Conservation (phyloP, 768 basidiomycete species). For the Lactarius quietus region DNA sequence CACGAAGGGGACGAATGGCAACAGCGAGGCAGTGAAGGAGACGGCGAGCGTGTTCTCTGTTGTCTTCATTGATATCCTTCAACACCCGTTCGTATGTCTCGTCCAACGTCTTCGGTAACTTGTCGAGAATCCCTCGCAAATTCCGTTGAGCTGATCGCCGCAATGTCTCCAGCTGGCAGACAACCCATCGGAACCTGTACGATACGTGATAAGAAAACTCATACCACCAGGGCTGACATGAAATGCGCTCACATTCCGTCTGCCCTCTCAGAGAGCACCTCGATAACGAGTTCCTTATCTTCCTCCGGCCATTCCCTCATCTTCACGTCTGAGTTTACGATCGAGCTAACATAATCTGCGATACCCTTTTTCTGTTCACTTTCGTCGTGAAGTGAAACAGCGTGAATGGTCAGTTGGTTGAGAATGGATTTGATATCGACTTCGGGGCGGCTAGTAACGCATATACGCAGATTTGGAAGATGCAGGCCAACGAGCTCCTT, state of each 20-base stretch:
- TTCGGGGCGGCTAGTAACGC: no score
- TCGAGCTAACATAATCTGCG: background rate
- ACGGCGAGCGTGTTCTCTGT: no score
- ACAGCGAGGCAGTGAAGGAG: no score
- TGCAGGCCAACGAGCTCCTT: no score
- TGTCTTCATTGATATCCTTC: background rate
- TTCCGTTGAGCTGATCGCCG: no score
- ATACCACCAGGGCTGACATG: background rate
- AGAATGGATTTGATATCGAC: no score
- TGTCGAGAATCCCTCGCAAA: no score
- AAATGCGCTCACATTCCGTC: constrained; percentile 1
- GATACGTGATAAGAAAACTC: background rate
- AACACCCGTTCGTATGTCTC: background rate
- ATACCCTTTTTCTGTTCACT: background rate
- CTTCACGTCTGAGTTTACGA: background rate
- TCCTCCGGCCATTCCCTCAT: background rate
- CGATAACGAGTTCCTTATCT: background rate
- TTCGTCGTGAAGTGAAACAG: background rate
- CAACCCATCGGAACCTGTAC: background rate
- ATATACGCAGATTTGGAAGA: no score
- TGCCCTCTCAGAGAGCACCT: background rate
- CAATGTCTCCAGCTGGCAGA: no score
- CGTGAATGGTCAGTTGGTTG: background rate
- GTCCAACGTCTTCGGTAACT: background rate
- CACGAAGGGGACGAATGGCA: no score